Evolutionary conservation across 208 protist species (phyloP).

Genomic region (Lotmaria passim): DNA sequence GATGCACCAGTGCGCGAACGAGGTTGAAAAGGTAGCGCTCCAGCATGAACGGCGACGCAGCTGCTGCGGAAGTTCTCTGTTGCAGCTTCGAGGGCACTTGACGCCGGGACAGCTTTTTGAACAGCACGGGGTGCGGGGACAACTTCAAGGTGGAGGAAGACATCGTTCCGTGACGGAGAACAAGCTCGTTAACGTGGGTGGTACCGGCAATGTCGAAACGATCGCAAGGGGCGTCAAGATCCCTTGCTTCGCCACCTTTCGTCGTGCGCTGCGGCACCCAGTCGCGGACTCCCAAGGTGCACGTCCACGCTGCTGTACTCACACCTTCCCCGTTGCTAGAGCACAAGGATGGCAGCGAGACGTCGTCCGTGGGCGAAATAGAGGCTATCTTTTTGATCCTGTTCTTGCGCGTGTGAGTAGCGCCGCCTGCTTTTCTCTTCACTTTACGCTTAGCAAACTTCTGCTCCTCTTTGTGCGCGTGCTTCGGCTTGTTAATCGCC

Average conservation of each 20-base stretch:
- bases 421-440: background rate
- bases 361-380: background rate
- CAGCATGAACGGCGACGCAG: conserved; percentile 26
- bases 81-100: background rate
- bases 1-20: conserved; percentile 46
- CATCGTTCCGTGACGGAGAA: conserved; percentile 12
- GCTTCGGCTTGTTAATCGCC: background rate
- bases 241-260: background rate
- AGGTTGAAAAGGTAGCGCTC: conserved; percentile 48
- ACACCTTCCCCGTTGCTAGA: background rate
- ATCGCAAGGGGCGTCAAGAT: background rate
- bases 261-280: conserved; percentile 8
- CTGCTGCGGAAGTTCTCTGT: conserved; percentile 7
- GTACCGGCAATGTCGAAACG: conserved; percentile 12
- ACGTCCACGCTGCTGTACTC: background rate
- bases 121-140: background rate
- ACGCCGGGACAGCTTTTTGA: background rate
- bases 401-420: background rate
- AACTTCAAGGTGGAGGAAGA: background rate
- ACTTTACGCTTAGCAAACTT: background rate
- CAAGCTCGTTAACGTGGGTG: conserved; percentile 8
- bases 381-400: background rate
- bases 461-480: background rate
- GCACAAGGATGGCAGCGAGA: background rate
- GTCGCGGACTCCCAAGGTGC: background rate